Evolutionary conservation across 2,329 filamentous ascomycete species (phyloP).

Genomic region (Cyclaneusma minus): DNA sequence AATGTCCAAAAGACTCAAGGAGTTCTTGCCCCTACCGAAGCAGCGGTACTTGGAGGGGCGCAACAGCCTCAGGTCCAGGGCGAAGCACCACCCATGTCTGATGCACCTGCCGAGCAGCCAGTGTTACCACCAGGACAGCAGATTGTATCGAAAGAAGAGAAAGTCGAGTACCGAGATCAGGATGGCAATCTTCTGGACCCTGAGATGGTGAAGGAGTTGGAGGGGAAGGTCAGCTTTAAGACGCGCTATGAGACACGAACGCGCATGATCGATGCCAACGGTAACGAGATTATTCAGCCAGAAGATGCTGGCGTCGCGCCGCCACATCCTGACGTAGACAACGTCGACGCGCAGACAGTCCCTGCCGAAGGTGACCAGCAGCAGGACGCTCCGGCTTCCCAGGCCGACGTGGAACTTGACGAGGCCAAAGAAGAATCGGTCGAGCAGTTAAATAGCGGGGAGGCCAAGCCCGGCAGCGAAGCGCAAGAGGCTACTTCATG

Average conservation of each 20-base stretch:
- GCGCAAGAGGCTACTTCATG: conserved; percentile 40
- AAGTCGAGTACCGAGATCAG: conserved; percentile 88
- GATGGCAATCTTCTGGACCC: conserved; percentile 77
- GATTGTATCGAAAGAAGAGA: conserved; percentile 46
- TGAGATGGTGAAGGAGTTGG: conserved; percentile 67
- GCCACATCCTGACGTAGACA: conserved; percentile 30
- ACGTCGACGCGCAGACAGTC: conserved; percentile 42
- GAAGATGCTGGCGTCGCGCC: conserved; percentile 11
- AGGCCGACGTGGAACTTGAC: conserved; percentile 29
- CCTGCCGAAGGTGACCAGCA: conserved; percentile 18
- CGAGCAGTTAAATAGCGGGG: conserved; percentile 22
- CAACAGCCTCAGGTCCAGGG: conserved; percentile 2
- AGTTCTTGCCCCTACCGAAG: conserved; percentile 1
- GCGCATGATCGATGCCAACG: conserved; percentile 62
- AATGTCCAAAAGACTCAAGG: conserved; percentile 10
- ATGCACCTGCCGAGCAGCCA: conserved; percentile 11
- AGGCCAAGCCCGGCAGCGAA: conserved; percentile 48
- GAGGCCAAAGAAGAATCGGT: conserved; percentile 44
- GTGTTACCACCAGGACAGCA: conserved; percentile 12
- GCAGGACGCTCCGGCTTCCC: conserved; percentile 23
- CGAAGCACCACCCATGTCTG: conserved; percentile 11
- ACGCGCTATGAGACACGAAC: conserved; percentile 94
- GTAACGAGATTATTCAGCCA: conserved; percentile 47
- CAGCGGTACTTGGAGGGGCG: neutral
- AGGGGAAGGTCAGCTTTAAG: conserved; percentile 90